Conservation (phyloP, 768 basidiomycete species). For the Cytidiella melzeri region DNA sequence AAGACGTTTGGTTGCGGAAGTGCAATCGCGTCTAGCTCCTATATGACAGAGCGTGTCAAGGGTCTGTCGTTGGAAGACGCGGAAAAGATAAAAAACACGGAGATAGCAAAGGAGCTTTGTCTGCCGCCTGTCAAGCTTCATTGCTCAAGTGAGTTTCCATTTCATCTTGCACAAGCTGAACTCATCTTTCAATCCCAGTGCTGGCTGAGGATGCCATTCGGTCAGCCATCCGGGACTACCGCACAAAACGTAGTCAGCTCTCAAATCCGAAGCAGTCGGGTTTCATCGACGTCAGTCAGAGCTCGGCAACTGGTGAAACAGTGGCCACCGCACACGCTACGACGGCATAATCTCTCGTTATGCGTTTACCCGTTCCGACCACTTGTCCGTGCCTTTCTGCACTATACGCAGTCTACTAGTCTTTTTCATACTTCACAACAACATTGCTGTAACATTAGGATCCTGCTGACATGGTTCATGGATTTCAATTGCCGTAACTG, state of each 20-base stretch:
- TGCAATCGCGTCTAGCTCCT: slow-evolving; percentile 95
- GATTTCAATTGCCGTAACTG: neutral
- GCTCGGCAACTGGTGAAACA: slow-evolving; percentile 45
- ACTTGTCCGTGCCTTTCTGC: neutral
- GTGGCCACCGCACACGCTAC: slow-evolving; percentile 45
- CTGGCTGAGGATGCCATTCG: slow-evolving; percentile 98
- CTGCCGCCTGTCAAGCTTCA: slow-evolving; percentile 95
- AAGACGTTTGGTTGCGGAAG: slow-evolving; percentile 99
- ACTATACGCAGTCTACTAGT: neutral
- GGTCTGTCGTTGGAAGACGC: slow-evolving; percentile 92
- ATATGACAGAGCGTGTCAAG: slow-evolving; percentile 98
- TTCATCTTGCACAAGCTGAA: too few relatives aligned
- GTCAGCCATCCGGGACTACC: slow-evolving; percentile 95
- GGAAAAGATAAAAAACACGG: slow-evolving; percentile 96
- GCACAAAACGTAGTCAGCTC: slow-evolving; percentile 64
- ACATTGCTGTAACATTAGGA: neutral
- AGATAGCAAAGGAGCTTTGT: slow-evolving; percentile 95
- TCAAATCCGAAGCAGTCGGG: slow-evolving; percentile 49
- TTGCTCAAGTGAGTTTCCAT: slow-evolving; percentile 71
- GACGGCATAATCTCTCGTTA: slow-evolving; percentile 4
- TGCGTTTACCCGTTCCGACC: neutral
- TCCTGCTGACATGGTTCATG: neutral
- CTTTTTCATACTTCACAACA: neutral
- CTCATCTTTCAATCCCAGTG: too few relatives aligned
- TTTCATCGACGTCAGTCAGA: slow-evolving; percentile 67